Percentiles rank a stretch among this genome's conserved stretches.
These are phyloP conservation scores for Houttuynia cordata DNA, from an alignment of 164 flowering plant genomes.

Conservation along the genomic window DNA sequence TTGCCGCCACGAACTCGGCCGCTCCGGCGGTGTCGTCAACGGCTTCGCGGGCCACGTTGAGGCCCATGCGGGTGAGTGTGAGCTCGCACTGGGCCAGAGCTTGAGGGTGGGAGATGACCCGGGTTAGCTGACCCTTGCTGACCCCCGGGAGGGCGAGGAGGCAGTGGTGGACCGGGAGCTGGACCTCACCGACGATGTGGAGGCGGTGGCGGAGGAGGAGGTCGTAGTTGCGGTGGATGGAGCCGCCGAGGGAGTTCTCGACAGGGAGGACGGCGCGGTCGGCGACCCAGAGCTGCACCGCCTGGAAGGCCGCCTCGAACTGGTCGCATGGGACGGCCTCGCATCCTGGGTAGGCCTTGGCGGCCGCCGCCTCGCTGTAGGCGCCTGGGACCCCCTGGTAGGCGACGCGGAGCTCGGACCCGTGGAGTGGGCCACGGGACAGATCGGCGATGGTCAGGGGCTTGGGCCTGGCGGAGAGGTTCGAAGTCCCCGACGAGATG, in stretches of 20 bases:
- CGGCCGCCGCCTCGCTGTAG: constrained; percentile 89
- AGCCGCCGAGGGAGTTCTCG: constrained; percentile 41
- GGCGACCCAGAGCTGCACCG: constrained; percentile 43
- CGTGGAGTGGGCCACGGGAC: constrained; percentile 86
- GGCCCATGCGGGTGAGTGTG: constrained; percentile 24
- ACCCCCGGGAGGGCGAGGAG: constrained; percentile 35
- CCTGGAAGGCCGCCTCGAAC: constrained; percentile 51
- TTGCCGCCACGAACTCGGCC: constrained; percentile 18
- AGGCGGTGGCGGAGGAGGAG: constrained; percentile 44
- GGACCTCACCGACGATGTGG: constrained; percentile 49
- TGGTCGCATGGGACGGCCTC: constrained; percentile 92
- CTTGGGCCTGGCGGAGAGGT: constrained; percentile 23
- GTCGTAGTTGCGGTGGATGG: constrained; percentile 43
- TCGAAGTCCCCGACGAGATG: constrained; percentile 8
- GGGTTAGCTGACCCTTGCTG: constrained; percentile 26
- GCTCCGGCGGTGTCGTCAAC: constrained; percentile 29
- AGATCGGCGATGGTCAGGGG: constrained; percentile 65
- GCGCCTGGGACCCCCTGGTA: constrained; percentile 96
- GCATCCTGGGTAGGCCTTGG: constrained; percentile 76
- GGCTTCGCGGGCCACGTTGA: constrained; percentile 24
- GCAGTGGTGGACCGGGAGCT: constrained; percentile 41
- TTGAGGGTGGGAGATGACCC: constrained; percentile 42
- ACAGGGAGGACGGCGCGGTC: constrained; percentile 43
- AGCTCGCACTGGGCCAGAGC: constrained; percentile 42
- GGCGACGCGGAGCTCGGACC: constrained; percentile 72